phyloP scores from a whole-genome alignment of 495 filamentous ascomycete genomes.

The Hypoxylon rickii region DNA sequence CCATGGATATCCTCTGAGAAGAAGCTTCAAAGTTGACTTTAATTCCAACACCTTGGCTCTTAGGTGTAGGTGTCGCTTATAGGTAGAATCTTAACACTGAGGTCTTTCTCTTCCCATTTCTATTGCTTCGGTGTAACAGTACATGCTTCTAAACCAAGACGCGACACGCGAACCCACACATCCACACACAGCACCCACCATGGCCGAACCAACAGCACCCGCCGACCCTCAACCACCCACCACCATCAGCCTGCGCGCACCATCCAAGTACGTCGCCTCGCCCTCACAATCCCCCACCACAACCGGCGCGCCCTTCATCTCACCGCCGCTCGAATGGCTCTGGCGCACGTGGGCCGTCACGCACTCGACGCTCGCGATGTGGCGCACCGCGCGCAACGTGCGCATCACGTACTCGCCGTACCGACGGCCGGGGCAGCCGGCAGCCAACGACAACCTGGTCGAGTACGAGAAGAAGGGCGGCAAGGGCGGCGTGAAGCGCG shows the following conservation, averaged over 20 bases:
- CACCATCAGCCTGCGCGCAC: slow-evolving; percentile 45
- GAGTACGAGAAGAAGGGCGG: slow-evolving; percentile 60
- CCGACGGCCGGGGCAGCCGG: slow-evolving; percentile 22
- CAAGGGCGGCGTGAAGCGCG: slow-evolving; percentile 54
- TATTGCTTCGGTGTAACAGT: not conserved
- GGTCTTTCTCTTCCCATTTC: not conserved
- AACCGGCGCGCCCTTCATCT: slow-evolving; percentile 39
- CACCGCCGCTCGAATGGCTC: slow-evolving; percentile 64
- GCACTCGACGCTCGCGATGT: slow-evolving; percentile 77
- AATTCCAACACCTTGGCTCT: not conserved
- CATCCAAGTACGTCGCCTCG: slow-evolving; percentile 47
- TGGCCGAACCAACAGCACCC: slow-evolving; percentile 23
- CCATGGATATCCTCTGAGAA: no score
- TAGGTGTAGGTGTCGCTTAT: not conserved
- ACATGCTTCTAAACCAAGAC: not conserved
- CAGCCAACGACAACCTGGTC: slow-evolving; percentile 68
- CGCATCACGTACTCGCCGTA: slow-evolving; percentile 69
- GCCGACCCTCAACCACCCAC: slow-evolving; percentile 1
- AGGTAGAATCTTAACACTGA: not conserved
- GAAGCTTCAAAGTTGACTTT: not conserved
- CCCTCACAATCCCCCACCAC: slow-evolving; percentile 31
- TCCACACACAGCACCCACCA: not conserved
- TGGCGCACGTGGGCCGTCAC: slow-evolving; percentile 74
- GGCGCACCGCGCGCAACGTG: slow-evolving; percentile 72
- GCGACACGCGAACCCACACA: no score